Evolutionary conservation across 2,329 filamentous ascomycete species (phyloP), one percentile per base, ranked within the genome.

Genomic region (Aspergillus chevalieri): DNA sequence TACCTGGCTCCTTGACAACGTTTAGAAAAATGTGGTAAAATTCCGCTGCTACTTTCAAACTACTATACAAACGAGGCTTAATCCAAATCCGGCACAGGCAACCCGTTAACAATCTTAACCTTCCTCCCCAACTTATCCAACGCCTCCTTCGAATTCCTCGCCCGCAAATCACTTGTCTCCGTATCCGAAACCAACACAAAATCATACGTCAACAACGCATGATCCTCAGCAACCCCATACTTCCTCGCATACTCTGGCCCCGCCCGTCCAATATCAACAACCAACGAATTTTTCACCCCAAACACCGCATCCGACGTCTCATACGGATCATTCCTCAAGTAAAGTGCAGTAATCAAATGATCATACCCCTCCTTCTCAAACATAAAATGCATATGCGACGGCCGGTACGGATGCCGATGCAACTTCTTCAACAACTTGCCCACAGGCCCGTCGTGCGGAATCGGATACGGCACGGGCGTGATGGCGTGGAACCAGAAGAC

Each of bases 351-450:
- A 63, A 93, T 85, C 60, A 95, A 70, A 65, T 85, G 81, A 73
- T 95, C 89, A 72, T 81, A 90, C 0, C 87, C 86, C 30, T 77
- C 68, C 74, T 89, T 90, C 64, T 85, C 82, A 71, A 95, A 90
- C 87, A 94, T 93, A 61, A 93, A 93, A 68, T 93, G 88, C 76
- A 92, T 80, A 67, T 93, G 88, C 17, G 83, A 81, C 1, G 88
- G 89, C 47, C 89, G 73, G 73, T 83, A 91, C 49, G 83, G 82
- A 71, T 93, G 89, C n/a, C 89, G 74, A n/a, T 79, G 77, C 59
- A 93, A 65, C 60, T 72, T 67, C 64, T 74, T 71, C 59, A 93
- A 70, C 57, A 93, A 65, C 68, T 83, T 81, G 0, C 88, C 90
- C 1, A 95, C 89, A 0, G 90, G 89, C 7, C 87, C 88, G 68